Evolutionary conservation across 2,329 filamentous ascomycete genomes (phyloP).

Genomic region (Raffaelea arxii): DNA sequence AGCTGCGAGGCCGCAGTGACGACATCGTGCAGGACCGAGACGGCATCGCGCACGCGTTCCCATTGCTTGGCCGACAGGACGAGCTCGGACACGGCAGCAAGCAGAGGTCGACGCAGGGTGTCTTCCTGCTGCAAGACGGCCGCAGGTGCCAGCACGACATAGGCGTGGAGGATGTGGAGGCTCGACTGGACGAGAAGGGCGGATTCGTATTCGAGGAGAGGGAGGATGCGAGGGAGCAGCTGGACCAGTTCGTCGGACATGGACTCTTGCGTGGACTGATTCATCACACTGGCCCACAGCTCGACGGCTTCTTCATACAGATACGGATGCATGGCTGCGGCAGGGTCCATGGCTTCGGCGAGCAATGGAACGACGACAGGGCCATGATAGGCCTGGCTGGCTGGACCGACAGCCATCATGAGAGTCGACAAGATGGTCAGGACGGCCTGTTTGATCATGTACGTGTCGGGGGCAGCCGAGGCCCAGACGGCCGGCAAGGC

Average conservation of each 20-base stretch:
- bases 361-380: constrained; percentile 80
- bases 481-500: constrained; percentile 79
- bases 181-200: constrained; percentile 49
- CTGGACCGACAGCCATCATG: constrained; percentile 73
- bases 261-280: constrained; percentile 54
- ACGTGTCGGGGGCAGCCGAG: constrained; percentile 67
- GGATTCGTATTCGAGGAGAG: constrained; percentile 56
- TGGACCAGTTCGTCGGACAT: constrained; percentile 51
- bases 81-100: constrained; percentile 38
- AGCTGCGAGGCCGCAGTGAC: constrained; percentile 54
- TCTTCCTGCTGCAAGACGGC: constrained; percentile 54
- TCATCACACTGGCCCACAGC: constrained; percentile 70
- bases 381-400: constrained; percentile 68
- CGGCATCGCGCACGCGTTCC: constrained; percentile 48
- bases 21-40: constrained; percentile 53
- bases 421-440: constrained; percentile 76
- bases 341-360: constrained; percentile 65
- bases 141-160: constrained; percentile 60
- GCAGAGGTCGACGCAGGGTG: constrained; percentile 38
- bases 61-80: constrained; percentile 41
- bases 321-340: constrained; percentile 67
- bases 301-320: constrained; percentile 88
- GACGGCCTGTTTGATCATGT: constrained; percentile 89
- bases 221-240: constrained; percentile 53
- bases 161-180: constrained; percentile 58